A percentile compares a stretch with the other conserved stretches of the same genome.
These are phyloP conservation scores for Seiridium unicorne DNA, from an alignment of 2,329 filamentous ascomycete species.

Conservation along the genomic window DNA sequence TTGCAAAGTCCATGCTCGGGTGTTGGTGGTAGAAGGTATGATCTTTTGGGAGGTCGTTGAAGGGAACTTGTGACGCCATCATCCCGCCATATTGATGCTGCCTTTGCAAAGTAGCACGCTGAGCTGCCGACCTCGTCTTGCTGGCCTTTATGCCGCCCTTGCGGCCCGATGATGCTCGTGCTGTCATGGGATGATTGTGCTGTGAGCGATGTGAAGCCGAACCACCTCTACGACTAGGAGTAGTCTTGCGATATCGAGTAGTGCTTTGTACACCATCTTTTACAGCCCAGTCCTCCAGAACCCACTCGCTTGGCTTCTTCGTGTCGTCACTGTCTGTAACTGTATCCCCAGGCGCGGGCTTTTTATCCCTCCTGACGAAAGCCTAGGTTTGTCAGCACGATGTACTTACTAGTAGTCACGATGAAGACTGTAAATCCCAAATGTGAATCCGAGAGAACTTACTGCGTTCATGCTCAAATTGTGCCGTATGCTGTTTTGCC, in stretches of 20 bases:
- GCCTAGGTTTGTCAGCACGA: constrained; percentile 15
- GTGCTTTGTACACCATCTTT: constrained; percentile 78
- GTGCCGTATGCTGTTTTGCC: constrained; percentile 95
- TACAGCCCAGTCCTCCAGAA: constrained; percentile 68
- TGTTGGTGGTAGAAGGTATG: constrained; percentile 7
- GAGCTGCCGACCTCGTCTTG: constrained; percentile 19
- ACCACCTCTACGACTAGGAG: constrained; percentile 26
- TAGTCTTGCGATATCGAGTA: constrained; percentile 68
- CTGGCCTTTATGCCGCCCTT: constrained; percentile 24
- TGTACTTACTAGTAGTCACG: too few species aligned
- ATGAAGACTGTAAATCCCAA: neutral
- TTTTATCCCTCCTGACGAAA: constrained; percentile 42
- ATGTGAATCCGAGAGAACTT: constrained; percentile 35
- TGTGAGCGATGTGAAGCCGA: constrained; percentile 4
- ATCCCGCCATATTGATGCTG: constrained; percentile 8
- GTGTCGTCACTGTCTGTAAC: constrained; percentile 42
- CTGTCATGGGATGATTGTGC: constrained; percentile 13
- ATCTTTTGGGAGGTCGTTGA: neutral
- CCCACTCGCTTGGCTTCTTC: constrained; percentile 75
- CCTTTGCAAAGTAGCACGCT: constrained; percentile 9
- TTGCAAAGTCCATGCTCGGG: neutral
- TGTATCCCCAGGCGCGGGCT: constrained; percentile 35
- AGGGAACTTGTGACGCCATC: constrained; percentile 4
- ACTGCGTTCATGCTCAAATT: constrained; percentile 96
- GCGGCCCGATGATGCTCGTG: constrained; percentile 22